These are phyloP conservation scores for Gastrolobium bilobum DNA, from an alignment of 306 rosid genomes.

Conservation along the genomic window DNA sequence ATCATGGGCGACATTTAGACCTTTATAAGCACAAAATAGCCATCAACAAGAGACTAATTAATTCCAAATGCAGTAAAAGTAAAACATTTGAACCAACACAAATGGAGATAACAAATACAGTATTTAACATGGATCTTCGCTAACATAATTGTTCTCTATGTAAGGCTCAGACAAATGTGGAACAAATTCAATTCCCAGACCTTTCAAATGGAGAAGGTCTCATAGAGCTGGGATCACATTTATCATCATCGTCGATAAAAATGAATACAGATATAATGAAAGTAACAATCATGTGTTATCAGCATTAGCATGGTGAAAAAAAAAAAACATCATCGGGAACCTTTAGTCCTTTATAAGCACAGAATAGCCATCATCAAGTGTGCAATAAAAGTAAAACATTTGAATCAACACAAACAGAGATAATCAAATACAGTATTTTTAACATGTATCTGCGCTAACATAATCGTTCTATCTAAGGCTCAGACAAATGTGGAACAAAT, in stretches of 20 bases:
- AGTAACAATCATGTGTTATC: conserved; percentile 54
- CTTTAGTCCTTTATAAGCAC: not conserved
- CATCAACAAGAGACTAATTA: not conserved
- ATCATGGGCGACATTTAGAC: conserved; percentile 51
- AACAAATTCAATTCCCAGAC: conserved; percentile 50
- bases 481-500: conserved; percentile 57
- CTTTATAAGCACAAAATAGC: not conserved
- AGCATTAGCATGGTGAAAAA: conserved; percentile 67
- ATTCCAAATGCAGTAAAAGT: not conserved
- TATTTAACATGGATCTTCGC: not conserved
- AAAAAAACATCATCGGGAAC: conserved; percentile 41
- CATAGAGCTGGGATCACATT: conserved; percentile 67
- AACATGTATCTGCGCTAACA: not conserved
- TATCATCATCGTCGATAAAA: conserved; percentile 55
- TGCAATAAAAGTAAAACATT: not conserved
- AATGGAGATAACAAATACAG: not conserved
- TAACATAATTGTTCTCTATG: not conserved
- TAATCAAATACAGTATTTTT: too few species aligned
- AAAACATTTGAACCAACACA: not conserved
- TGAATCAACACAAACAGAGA: not conserved
- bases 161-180: conserved; percentile 61
- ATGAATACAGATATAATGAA: not conserved
- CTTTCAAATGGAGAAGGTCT: conserved; percentile 44
- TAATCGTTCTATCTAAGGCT: conserved; percentile 2
- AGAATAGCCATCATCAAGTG: not conserved